Evolutionary conservation across 2,329 filamentous ascomycete species (phyloP), one percentile per base, ranked within the genome.

Genomic region (Aspergillus puulaauensis): DNA sequence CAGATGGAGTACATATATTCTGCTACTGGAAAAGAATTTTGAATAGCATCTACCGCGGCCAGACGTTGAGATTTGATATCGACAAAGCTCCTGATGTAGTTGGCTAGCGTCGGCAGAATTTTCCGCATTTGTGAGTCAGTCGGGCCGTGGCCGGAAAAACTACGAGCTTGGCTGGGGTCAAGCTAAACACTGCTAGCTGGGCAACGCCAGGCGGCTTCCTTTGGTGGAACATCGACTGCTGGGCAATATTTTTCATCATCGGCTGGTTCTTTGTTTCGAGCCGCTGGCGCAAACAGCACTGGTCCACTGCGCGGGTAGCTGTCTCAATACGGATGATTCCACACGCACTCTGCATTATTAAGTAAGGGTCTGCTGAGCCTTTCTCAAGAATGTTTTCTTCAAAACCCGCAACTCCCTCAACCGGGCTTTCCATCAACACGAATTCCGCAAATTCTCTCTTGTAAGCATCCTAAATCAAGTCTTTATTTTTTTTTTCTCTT

Each of bases 391-490:
- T 76, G 73, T 76, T 76, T 61, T 67, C 67, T 54, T 59, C 71
- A 49, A 76, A 76, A 64, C 65, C 73, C 33, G 66, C 73, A 31
- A 66, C 68, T 66, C 56, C 54, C 6, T 62, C 70, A 23, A 51
- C 72, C 39, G 73, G 73, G 47, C 73, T 85, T 67, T 81, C 78
- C 58, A 78, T 85, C 66, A 85, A 84, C 66, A 85, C 83, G 19
- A 77, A 77, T 60, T 72, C 75, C 23, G 71, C 72, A 50, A 79
- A 79, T 68, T 76, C 77, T 52, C 71, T 80, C 46, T 81, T 81
- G 79, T 81, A 71, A 71, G 78, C 73, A 14, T 40, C 48, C 37
- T 27, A 17, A 40, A 7, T 17, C 35, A 35, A 31, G 37, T 14
- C 21, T 52, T 23, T 33, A 12, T 39, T 46, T 33, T 11, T 33